Conservation (phyloP, 2,329 filamentous ascomycete genomes). For the Fusarium sambucinum region DNA sequence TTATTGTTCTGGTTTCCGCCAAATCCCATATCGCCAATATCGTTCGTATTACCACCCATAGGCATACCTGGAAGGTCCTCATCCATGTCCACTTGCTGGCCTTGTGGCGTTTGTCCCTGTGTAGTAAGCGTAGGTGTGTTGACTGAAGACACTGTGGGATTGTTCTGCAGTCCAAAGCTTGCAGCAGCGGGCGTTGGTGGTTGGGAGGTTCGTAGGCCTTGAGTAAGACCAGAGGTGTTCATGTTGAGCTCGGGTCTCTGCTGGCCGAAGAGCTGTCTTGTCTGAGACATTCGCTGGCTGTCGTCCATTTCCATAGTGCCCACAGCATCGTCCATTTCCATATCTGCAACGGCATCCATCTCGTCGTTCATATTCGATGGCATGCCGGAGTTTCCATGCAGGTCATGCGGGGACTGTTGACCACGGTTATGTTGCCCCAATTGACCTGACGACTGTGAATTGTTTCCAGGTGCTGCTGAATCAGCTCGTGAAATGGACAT, state of each 20-base stretch:
- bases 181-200: conserved; percentile 85
- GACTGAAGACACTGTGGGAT: conserved; percentile 95
- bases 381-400: conserved; percentile 60
- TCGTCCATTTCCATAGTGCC: conserved; percentile 74
- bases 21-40: conserved; percentile 66
- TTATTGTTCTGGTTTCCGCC: conserved; percentile 58
- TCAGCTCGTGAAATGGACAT: conserved; percentile 52
- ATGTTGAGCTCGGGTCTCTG: conserved; percentile 80
- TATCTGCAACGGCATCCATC: conserved; percentile 89
- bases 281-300: conserved; percentile 75
- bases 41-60: conserved; percentile 68
- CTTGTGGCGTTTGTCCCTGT: conserved; percentile 75
- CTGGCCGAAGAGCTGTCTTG: conserved; percentile 75
- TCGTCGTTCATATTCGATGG: conserved; percentile 64
- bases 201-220: conserved; percentile 86
- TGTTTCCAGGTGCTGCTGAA: conserved; percentile 49
- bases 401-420: conserved; percentile 47
- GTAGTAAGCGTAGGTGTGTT: conserved; percentile 93
- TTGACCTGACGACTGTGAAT: conserved; percentile 48
- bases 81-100: conserved; percentile 74
- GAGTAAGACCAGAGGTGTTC: conserved; percentile 79
- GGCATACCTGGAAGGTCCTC: conserved; percentile 75
- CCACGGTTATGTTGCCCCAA: conserved; percentile 54
- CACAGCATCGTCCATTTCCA: conserved; percentile 94
- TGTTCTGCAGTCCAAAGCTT: conserved; percentile 85